Percentiles rank a stretch among this genome's conserved stretches.
phyloP scores from a whole-genome alignment of 176 grass and related monocot genomes.

The Paspalum vaginatum region DNA sequence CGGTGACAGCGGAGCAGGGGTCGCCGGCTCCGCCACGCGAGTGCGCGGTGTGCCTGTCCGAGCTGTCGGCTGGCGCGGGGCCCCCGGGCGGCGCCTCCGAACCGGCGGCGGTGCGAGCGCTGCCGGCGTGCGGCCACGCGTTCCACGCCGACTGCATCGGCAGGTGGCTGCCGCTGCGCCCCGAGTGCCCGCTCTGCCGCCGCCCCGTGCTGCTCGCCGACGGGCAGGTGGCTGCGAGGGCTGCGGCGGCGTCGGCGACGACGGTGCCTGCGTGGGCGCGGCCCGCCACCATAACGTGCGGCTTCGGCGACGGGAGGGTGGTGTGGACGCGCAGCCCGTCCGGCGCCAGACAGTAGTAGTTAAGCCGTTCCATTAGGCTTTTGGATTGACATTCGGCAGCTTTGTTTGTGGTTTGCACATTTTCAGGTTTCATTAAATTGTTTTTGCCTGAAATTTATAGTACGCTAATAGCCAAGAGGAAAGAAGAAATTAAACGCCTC shows the following conservation, averaged over 20 bases:
- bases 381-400: not conserved
- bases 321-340: constrained; percentile 56
- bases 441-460: not conserved
- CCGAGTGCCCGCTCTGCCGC: constrained; percentile 58
- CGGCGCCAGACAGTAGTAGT: not conserved
- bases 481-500: not conserved
- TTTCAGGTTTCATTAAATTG: not conserved
- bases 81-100: not conserved
- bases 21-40: not conserved
- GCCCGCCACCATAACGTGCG: constrained; percentile 43
- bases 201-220: not conserved
- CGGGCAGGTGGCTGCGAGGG: not conserved
- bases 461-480: not conserved
- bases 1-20: not conserved
- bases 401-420: not conserved
- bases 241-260: not conserved
- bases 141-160: constrained; percentile 58
- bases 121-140: constrained; percentile 42
- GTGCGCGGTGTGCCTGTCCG: constrained; percentile 56
- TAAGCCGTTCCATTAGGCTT: no score
- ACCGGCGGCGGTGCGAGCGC: constrained; percentile 4
- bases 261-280: constrained; percentile 29
- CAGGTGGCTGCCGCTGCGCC: constrained; percentile 49
- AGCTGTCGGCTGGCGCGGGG: not conserved
- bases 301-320: constrained; percentile 53